Base-by-base conservation (phyloP, 2,329 filamentous ascomycete genomes). In the Xylariaceae sp. region DNA sequence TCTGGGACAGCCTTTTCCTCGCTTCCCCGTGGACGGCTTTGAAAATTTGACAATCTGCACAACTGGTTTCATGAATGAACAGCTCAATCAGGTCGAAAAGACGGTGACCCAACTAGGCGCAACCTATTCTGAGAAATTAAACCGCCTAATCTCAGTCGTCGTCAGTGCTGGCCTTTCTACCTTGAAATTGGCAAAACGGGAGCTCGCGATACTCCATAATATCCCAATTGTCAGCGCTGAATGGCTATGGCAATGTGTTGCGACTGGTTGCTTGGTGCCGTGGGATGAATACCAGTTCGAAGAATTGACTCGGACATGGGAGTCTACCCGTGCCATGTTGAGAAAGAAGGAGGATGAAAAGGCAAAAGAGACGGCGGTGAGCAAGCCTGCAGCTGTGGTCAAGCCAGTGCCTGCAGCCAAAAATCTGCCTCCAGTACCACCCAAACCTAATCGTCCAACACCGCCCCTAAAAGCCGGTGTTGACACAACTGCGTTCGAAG, bases 231-330 rank as follows among this genome's bases (percentile, higher is more conserved):
- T 97, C 10, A 78, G 78, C 6, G 79, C 81, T 16, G 79, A 85
- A 19, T 98, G 93, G 93, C 72, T 98, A 3, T 93, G 87, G 83
- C 77, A 84, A 41, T 93, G 86, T 54, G 82, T 96, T 40, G 72
- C 75, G 58, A 78, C 70, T 0, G 79, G 79, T 5, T 69, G 56
- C 50, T 66, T 69, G 3, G 64, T 71, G 3, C 72, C 77, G 1
- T 62, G 74, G 35, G 67, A 72, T 32, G 55, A 64, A 6, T 79
- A 67, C 41, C 58, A 78, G 45, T 79, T 75, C 44, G 64, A 72
- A 0, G 71, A 76, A 48, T 57, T 79, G 22, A 48, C 56, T 23
- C 33, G 46, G 8, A 48, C 46, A 16, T 38, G 39, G 6, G 44
- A 52, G 40, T 40, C 40, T 7, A 39, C 53, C 16, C 45, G 50